Evolutionary conservation across 305 asterid species (phyloP).

Genomic region (Solanum hybrid): DNA sequence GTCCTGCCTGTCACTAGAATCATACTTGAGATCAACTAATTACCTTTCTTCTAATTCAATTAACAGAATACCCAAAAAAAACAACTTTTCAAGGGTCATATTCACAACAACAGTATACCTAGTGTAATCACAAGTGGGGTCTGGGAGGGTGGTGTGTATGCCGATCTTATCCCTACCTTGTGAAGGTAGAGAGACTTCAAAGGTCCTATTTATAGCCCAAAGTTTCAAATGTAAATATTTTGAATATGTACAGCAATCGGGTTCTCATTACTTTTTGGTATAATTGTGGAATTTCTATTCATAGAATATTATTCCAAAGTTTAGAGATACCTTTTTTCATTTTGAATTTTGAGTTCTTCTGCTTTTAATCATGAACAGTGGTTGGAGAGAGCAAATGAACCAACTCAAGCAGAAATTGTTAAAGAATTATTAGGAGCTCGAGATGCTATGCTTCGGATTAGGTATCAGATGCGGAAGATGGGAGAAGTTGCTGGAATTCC

Average conservation of each 20-base stretch:
- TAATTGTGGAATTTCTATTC: neutral
- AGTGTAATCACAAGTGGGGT: neutral
- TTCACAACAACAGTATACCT: neutral
- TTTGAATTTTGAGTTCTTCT: neutral
- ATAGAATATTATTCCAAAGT: neutral
- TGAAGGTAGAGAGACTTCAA: neutral
- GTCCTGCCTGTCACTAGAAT: neutral
- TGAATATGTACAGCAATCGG: neutral
- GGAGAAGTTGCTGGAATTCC: conserved; percentile 95
- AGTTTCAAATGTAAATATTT: neutral
- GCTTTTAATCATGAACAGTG: conserved; percentile 37
- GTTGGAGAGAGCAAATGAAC: conserved; percentile 45
- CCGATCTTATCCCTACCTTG: neutral
- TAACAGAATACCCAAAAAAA: neutral
- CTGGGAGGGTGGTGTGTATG: neutral
- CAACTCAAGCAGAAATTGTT: conserved; percentile 44
- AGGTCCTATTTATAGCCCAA: neutral
- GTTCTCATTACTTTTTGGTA: neutral
- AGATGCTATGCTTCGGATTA: conserved; percentile 76
- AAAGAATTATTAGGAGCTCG: conserved; percentile 79
- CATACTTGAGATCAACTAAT: neutral
- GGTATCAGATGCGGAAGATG: conserved; percentile 82
- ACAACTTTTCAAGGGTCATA: neutral
- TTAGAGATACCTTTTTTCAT: neutral
- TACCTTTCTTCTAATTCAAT: neutral